Conservation (phyloP, 1,139 yeast species). For the Taphrina deformans region DNA sequence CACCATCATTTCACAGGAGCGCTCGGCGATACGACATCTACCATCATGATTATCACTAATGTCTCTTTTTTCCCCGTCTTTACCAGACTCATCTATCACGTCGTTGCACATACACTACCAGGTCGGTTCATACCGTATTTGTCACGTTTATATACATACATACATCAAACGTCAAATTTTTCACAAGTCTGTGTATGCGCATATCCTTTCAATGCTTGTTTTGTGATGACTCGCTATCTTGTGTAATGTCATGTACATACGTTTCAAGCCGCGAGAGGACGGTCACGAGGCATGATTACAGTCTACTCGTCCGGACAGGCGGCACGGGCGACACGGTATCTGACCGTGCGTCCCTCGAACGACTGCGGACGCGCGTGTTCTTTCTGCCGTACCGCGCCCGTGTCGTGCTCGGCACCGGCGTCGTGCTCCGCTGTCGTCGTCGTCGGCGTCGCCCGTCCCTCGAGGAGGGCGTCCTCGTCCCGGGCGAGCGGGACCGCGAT, state of each 20-base stretch:
- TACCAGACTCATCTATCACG: not conserved
- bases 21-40: not conserved
- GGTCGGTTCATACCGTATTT: not conserved
- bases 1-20: not conserved
- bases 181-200: too few species aligned
- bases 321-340: not conserved
- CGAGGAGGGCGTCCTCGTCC: not conserved
- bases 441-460: not conserved
- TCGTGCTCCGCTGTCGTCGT: not conserved
- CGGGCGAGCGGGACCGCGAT: constrained; percentile 13
- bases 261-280: too few species aligned
- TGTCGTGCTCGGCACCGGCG: constrained; percentile 10
- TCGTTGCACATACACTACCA: not conserved
- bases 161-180: too few species aligned
- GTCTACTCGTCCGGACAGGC: not conserved
- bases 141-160: not conserved
- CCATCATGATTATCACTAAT: too few species aligned
- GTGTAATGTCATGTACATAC: too few species aligned
- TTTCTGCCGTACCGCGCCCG: not conserved
- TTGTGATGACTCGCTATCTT: too few species aligned
- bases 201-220: too few species aligned
- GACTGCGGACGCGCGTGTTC: not conserved
- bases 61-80: not conserved
- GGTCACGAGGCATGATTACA: too few species aligned
- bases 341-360: not conserved